These are phyloP conservation scores for Letharia columbiana DNA, from an alignment of 495 filamentous ascomycete species.

Conservation along the genomic window DNA sequence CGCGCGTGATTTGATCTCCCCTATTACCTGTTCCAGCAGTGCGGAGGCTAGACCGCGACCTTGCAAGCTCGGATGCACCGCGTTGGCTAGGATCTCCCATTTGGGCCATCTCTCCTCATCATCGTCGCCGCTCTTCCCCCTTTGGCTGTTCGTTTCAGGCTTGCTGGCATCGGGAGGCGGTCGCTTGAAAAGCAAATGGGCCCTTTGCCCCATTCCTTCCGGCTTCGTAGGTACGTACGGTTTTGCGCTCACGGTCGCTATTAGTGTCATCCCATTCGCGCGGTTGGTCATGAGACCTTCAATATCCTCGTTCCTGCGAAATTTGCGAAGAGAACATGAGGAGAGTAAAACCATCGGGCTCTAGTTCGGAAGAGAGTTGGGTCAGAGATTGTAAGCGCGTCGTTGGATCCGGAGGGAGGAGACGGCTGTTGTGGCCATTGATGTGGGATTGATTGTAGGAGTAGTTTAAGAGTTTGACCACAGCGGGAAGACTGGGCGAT, in stretches of 20 bases:
- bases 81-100: conserved; percentile 19
- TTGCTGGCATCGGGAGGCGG: background rate
- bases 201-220: background rate
- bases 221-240: background rate
- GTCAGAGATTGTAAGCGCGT: conserved; percentile 1
- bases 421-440: background rate
- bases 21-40: background rate
- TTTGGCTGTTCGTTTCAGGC: background rate
- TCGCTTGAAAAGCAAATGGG: conserved; percentile 15
- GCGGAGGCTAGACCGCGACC: conserved; percentile 9
- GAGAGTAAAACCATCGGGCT: conserved; percentile 15
- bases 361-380: conserved; percentile 18
- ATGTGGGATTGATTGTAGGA: conserved; percentile 18
- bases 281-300: background rate
- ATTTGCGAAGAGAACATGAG: conserved; percentile 10
- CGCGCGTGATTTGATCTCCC: conserved; percentile 10
- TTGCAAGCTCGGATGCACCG: conserved; percentile 8
- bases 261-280: background rate
- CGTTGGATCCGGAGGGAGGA: background rate
- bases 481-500: conserved; percentile 14
- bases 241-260: conserved; percentile 20
- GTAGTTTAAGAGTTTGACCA: conserved; percentile 23
- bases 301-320: background rate
- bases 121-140: background rate
- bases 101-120: background rate